A percentile compares a stretch with the other conserved stretches of the same genome.
Conservation (phyloP, 2,329 filamentous ascomycete genomes). For the Fusarium udum region DNA sequence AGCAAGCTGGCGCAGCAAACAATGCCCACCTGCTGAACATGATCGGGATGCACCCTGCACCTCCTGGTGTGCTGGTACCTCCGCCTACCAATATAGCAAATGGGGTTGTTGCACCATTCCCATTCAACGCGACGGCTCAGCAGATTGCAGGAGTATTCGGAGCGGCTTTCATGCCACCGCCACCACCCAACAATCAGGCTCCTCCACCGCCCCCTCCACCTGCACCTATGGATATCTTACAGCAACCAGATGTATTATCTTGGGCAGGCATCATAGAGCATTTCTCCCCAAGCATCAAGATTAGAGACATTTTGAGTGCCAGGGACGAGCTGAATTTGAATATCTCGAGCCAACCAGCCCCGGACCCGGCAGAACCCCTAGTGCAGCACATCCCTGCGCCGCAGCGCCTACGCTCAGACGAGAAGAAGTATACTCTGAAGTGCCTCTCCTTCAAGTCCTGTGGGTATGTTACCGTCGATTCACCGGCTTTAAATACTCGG, state of each 20-base stretch:
- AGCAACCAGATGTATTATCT: slow-evolving; percentile 47
- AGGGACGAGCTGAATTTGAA: slow-evolving; percentile 2
- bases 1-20: slow-evolving; percentile 23
- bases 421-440: slow-evolving; percentile 46
- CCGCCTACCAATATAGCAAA: background rate
- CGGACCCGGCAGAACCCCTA: slow-evolving; percentile 16
- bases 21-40: slow-evolving; percentile 29
- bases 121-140: background rate
- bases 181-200: background rate
- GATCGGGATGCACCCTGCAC: slow-evolving; percentile 15
- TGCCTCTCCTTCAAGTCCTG: slow-evolving; percentile 66
- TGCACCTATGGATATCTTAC: slow-evolving; percentile 22
- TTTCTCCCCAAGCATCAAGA: slow-evolving; percentile 51
- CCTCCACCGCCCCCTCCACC: background rate
- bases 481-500: slow-evolving; percentile 49
- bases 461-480: slow-evolving; percentile 64
- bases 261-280: slow-evolving; percentile 56
- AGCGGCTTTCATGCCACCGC: background rate
- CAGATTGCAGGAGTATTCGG: background rate
- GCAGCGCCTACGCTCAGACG: slow-evolving; percentile 38
- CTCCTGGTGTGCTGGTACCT: background rate
- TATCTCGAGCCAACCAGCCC: background rate
- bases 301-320: slow-evolving; percentile 37
- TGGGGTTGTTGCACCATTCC: background rate
- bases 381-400: slow-evolving; percentile 38